Base-by-base conservation (phyloP, 192 early-diverging fungal species). In the Obelidium mucronatum region DNA sequence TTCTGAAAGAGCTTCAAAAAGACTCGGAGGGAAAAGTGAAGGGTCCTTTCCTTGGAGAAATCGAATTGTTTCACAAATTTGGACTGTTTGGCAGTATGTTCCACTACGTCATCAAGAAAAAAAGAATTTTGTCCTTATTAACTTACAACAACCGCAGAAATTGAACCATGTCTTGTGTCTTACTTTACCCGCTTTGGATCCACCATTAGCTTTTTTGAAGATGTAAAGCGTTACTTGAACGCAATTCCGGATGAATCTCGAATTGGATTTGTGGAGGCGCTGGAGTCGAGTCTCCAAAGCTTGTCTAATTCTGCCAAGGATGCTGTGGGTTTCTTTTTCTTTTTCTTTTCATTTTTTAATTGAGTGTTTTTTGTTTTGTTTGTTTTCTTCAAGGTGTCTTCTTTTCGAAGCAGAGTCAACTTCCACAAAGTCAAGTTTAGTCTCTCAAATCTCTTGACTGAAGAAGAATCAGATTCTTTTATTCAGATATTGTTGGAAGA, bases 191-290 rank as follows among this genome's bases (percentile, higher is more conserved):
- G 77, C 2, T 94, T 94, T 70, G 91, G 92, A 28, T 78, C 82
- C 24, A 89, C 87, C 58, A 75, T 84, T 1, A 90, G 89, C 67
- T 93, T 90, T 62, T 93, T 93, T 79, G 93, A 94, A 70, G 94
- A 95, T 78, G 75, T 95, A 28, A 82, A 83, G 5, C 61, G 78
- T 26, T 93, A 92, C 77, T 73, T 92, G 35, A 22, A 71, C 13
- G 3, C 35, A 5, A 26, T 76, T 63, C 72, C 56, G n/a, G 2
- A 15, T 22, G 30, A 55, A 35, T 72, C 55, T 6, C 51, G 51
- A 24, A 13, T 35, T 17, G 30, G 30, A 17, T 51, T 69, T 48
- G 24, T 69, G n/a, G 3, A 15, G 8, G 48, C 22, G 13, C 1
- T 60, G 58, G 24, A 60, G 15, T 6, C 8, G 0, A 6, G 19